Base-by-base conservation (phyloP, 2,329 filamentous ascomycete genomes). In the Fusarium caatingaense region DNA sequence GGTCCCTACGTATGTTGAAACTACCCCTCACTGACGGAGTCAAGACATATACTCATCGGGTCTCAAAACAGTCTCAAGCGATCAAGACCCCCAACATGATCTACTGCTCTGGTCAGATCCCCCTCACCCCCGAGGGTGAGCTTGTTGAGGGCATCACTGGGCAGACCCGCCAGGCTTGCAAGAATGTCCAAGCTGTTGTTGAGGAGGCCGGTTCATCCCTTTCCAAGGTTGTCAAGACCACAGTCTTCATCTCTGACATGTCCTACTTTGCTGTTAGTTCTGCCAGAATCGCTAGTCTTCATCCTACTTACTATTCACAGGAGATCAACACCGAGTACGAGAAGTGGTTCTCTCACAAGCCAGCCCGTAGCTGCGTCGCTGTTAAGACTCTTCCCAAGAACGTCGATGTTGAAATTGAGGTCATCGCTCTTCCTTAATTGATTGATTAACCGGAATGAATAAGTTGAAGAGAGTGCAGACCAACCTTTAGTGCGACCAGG, bases 231-330 rank as follows among this genome's bases (percentile, higher is more conserved):
- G 92, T 98, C 83, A 97, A 98, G 87, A 92, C 94, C 75, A 93
- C 90, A 79, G 91, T 97, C 78, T 98, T 98, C 87, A 84, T 98
- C 67, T 91, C 92, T 53, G 92, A 97, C 81, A 98, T 98, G 95
- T 88, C 86, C 69, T 87, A 96, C 82, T 98, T 98, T 78, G 90
- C 87, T 51, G 85, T 87, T 77, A 72, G 85, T 78, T 6, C 18
- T 12, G 0, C 30, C 34, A 8, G 8, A 25, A 21, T 20, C 10
- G 21, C 10, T 15, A 4, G 6, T 21, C 16, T 7, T 8, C 21
- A 7, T 27, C 15, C 45, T 34, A 27, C 30, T 66, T 15, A 55
- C 30, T 12, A 3, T 30, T 45, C n/a, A 18, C 62, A 87, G 79
- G 89, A 89, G 79, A 93, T 97, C 92, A 97, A 97, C 82, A 86